A percentile compares a stretch with the other conserved stretches of the same genome.
Evolutionary conservation across 805 yeast genomes (phyloP).

Genomic region (Ogataea minuta): DNA sequence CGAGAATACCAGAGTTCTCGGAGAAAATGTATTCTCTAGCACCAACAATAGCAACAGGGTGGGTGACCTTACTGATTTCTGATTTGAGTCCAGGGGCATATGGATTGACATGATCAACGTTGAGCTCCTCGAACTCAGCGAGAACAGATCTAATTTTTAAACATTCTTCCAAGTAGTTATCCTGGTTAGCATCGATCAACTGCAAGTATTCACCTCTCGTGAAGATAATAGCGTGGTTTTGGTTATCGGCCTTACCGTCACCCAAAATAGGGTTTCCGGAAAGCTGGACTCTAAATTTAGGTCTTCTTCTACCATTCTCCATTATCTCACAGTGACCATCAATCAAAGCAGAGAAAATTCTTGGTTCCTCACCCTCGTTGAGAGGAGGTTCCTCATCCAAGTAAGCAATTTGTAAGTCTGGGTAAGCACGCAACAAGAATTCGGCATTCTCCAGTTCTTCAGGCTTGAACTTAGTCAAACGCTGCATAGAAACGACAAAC

Average conservation of each 20-base stretch:
- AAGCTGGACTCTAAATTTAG: slow-evolving; percentile 70
- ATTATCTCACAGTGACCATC: slow-evolving; percentile 77
- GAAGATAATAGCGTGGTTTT: slow-evolving; percentile 75
- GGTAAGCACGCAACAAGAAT: slow-evolving; percentile 77
- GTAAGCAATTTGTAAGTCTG: slow-evolving; percentile 86
- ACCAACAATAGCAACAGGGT: slow-evolving; percentile 83
- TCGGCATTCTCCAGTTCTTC: slow-evolving; percentile 81
- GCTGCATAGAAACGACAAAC: slow-evolving; percentile 83
- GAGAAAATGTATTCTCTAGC: slow-evolving; percentile 87
- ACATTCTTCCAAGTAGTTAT: slow-evolving; percentile 83
- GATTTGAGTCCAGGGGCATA: slow-evolving; percentile 69
- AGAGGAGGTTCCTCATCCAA: slow-evolving; percentile 88
- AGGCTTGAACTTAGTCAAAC: slow-evolving; percentile 65
- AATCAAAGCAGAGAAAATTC: slow-evolving; percentile 72
- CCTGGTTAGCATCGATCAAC: slow-evolving; percentile 84
- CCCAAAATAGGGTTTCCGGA: slow-evolving; percentile 86
- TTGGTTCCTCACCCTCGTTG: slow-evolving; percentile 65
- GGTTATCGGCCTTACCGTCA: slow-evolving; percentile 88
- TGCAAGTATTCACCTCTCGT: slow-evolving; percentile 84
- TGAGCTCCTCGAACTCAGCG: slow-evolving; percentile 79
- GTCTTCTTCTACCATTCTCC: slow-evolving; percentile 72
- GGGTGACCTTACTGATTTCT: slow-evolving; percentile 48
- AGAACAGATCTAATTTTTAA: slow-evolving; percentile 75
- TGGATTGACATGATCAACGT: slow-evolving; percentile 75
- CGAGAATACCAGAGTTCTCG: slow-evolving; percentile 79